Percentiles rank a stretch among this genome's conserved stretches.
phyloP scores from a whole-genome alignment of 2,329 filamentous ascomycete species.

The Setomelanomma holmii region DNA sequence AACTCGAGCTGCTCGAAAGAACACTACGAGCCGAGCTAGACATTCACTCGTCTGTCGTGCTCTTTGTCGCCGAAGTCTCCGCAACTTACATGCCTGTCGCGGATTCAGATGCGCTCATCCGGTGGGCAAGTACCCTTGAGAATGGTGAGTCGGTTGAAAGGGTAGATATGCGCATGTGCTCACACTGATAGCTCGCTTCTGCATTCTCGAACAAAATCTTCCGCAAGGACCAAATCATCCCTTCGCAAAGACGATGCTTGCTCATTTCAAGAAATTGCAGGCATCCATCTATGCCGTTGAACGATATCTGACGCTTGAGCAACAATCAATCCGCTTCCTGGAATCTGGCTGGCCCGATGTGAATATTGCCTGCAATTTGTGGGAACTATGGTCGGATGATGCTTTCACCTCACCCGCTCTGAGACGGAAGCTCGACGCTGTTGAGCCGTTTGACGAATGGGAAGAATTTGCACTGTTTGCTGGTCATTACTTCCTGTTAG shows the following conservation, averaged over 20 bases:
- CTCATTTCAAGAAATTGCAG: conserved; percentile 80
- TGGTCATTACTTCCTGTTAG: conserved; percentile 82
- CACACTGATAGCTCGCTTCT: conserved; percentile 71
- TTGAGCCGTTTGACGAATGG: conserved; percentile 95
- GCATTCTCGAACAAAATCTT: conserved; percentile 84
- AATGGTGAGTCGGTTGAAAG: conserved; percentile 61
- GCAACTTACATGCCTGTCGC: conserved; percentile 85
- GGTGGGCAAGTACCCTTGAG: conserved; percentile 76
- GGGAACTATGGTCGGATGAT: conserved; percentile 80
- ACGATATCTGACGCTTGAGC: conserved; percentile 69
- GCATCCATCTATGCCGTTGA: conserved; percentile 78
- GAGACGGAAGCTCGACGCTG: conserved; percentile 67
- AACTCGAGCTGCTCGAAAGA: conserved; percentile 67
- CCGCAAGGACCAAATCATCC: conserved; percentile 80
- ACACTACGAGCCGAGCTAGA: conserved; percentile 67
- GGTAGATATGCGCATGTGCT: conserved; percentile 3
- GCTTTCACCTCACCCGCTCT: conserved; percentile 68
- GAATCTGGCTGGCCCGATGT: conserved; percentile 71
- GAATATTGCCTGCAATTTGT: conserved; percentile 70
- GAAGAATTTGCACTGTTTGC: conserved; percentile 89
- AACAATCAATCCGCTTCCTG: conserved; percentile 73
- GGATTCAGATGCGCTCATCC: conserved; percentile 75
- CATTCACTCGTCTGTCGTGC: conserved; percentile 65
- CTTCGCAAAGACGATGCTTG: conserved; percentile 85
- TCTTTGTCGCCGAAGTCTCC: conserved; percentile 90